A percentile compares a stretch with the other conserved stretches of the same genome.
Conservation (phyloP, 1,284 basidiomycete species). For the Gymnopus androsaceus region DNA sequence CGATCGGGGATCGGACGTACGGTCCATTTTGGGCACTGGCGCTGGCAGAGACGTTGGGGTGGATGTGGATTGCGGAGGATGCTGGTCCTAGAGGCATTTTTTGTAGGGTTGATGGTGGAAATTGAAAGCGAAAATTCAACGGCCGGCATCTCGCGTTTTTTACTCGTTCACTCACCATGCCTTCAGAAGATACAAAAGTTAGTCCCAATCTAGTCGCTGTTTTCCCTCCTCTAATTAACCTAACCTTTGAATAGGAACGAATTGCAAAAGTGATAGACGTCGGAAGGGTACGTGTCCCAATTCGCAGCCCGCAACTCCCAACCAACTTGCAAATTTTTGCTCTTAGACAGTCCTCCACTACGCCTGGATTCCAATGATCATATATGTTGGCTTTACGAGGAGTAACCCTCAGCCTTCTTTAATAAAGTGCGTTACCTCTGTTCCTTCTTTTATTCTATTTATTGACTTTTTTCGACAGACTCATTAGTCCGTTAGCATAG, state of each 20-base stretch:
- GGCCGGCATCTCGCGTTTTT: constrained; percentile 15
- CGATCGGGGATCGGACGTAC: constrained; percentile 33
- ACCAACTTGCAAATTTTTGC: neutral
- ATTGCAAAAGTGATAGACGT: constrained; percentile 78
- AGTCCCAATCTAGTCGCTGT: constrained; percentile 23
- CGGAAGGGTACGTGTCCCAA: constrained; percentile 61
- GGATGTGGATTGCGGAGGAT: constrained; percentile 70
- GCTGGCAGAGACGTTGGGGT: constrained; percentile 39
- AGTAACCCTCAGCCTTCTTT: constrained; percentile 91
- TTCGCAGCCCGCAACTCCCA: neutral
- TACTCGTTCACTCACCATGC: constrained; percentile 64
- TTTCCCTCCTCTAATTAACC: neutral
- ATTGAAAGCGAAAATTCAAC: no score
- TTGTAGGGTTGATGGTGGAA: no score
- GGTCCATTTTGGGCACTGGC: constrained; percentile 34
- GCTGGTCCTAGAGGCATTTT: constrained; percentile 68
- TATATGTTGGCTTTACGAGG: constrained; percentile 88
- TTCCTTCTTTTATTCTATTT: neutral
- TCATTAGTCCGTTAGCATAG: constrained; percentile 87
- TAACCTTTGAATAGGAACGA: constrained; percentile 57
- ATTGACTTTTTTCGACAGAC: constrained; percentile 44
- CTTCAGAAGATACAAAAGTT: constrained; percentile 85
- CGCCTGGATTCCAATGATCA: constrained; percentile 92
- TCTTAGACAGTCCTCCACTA: constrained; percentile 85
- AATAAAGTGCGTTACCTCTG: constrained; percentile 72